Base-by-base conservation (phyloP, 345 rosid genomes). In the Eucalyptus curtisii region DNA sequence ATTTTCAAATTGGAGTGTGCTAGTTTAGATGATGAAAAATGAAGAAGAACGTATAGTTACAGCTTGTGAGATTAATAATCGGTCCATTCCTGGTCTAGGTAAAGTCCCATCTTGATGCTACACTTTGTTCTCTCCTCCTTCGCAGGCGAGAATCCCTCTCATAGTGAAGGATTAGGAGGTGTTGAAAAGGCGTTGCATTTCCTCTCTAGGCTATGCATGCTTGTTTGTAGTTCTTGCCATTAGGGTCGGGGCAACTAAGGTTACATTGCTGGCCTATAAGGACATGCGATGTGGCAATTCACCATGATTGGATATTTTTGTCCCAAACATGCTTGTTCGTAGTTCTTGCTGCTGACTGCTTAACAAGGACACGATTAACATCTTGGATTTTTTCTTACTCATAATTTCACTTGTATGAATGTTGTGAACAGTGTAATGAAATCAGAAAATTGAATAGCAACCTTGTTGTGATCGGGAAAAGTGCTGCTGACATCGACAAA, bases 391-490 rank as follows among this genome's bases (percentile, higher is more conserved):
- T 76, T 40, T 40, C 82, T 10, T 76, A 10, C 42, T 22, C 4
- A 5, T 76, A 76, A 76, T 76, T 68, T 76, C 27, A 76, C 45
- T 0, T 2, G 45, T 20, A 3, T 37, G 14, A 20, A 20, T 45
- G 20, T 68, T 37, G 37, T 76, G 25, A 64, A 96, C 94, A 97
- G 99, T 93, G 92, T 64, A 95, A 93, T 76, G 99, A 97, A 91
- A 96, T 98, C 90, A 95, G 93, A 88, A 95, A 97, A 92, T 89
- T 88, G 49, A 94, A 95, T 87, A 95, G 93, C 91, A 94, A 93
- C 90, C 87, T 95, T 27, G 87, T 91, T 19, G 92, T 98, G 86
- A 95, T 97, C 20, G 99, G 99, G 89, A 96, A 97, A 92, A 94
- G 91, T 25, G 90, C 90, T 0, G 94, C 89, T 4, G 96, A 95